Conservation (phyloP, 768 basidiomycete genomes). For the Gymnopilus dilepis region DNA sequence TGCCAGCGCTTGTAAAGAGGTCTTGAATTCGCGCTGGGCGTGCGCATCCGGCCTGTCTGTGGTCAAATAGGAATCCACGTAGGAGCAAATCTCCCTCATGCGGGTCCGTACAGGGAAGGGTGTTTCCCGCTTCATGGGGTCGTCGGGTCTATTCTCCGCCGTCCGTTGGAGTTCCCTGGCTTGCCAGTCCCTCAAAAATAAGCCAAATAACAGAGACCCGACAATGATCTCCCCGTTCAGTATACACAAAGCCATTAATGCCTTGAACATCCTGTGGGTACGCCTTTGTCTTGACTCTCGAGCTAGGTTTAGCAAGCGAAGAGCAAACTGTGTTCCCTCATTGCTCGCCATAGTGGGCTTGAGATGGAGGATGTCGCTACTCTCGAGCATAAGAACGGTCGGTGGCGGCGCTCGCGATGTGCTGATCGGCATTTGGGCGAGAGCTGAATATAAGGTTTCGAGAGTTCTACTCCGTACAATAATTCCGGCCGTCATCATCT, state of each 20-base stretch:
- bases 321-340: conserved; percentile 50
- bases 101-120: conserved; percentile 8
- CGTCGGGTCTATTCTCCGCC: neutral
- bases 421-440: conserved; percentile 23
- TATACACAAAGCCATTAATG: conserved; percentile 65
- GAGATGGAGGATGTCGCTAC: conserved; percentile 32
- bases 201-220: conserved; percentile 72
- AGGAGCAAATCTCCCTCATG: conserved; percentile 18
- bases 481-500: conserved; percentile 61
- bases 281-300: conserved; percentile 59
- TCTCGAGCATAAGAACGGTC: conserved; percentile 16
- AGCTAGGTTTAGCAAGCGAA: conserved; percentile 58
- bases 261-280: conserved; percentile 63
- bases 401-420: conserved; percentile 4
- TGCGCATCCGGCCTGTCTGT: conserved; percentile 11
- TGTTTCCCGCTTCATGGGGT: conserved; percentile 7
- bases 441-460: conserved; percentile 43
- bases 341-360: conserved; percentile 41
- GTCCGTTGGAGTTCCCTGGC: conserved; percentile 33
- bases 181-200: conserved; percentile 69
- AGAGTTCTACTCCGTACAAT: conserved; percentile 55
- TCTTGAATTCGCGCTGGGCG: conserved; percentile 20
- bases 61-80: conserved; percentile 21
- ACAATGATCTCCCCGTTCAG: conserved; percentile 81
- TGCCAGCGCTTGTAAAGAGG: conserved; percentile 64